Conservation (phyloP, 148 eudicot genomes). For the Vaccinium darrowii region DNA sequence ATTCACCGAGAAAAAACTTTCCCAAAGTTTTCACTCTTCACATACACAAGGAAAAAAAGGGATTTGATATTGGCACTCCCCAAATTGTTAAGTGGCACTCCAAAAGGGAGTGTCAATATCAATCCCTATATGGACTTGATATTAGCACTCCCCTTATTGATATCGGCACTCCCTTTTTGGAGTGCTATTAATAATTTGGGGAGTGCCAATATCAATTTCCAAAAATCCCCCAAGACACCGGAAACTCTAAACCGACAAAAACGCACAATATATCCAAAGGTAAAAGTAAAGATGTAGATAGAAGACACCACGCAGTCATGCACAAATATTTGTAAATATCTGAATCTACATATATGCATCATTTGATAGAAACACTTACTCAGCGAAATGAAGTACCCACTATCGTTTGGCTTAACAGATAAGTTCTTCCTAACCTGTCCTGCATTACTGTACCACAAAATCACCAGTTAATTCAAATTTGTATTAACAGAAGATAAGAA, state of each 20-base stretch:
- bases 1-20: too few species aligned
- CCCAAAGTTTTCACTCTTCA: too few species aligned
- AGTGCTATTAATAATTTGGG: too few species aligned
- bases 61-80: too few species aligned
- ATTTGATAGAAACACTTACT: conserved; percentile 46
- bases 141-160: too few species aligned
- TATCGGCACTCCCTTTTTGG: too few species aligned
- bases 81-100: too few species aligned
- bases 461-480: conserved; percentile 5
- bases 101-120: too few species aligned
- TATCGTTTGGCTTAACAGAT: conserved; percentile 59
- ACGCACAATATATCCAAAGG: not conserved
- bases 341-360: not conserved
- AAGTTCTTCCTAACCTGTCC: conserved; percentile 92
- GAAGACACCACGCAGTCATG: not conserved
- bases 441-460: conserved; percentile 54
- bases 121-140: too few species aligned
- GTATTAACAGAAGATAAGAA: not conserved
- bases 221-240: not conserved
- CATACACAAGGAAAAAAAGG: too few species aligned
- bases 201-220: too few species aligned
- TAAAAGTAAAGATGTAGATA: not conserved
- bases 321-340: not conserved
- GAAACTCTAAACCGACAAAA: not conserved
- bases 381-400: conserved; percentile 70